Evolutionary conservation across 306 rosid species (phyloP).

Genomic region (Fragaria iinumae): DNA sequence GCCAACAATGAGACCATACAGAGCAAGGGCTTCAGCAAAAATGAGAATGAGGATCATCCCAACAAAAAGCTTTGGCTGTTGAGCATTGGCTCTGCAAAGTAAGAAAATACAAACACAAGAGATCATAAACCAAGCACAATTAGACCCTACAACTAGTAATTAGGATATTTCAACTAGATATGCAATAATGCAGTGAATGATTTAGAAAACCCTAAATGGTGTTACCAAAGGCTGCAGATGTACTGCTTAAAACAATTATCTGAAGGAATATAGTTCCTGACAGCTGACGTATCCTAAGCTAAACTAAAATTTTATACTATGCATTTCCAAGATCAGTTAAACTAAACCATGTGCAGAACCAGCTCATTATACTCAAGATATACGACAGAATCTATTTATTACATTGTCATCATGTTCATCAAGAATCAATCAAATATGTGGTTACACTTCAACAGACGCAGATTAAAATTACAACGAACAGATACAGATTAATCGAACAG

Average conservation of each 20-base stretch:
- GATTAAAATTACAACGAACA: neutral
- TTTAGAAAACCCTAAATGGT: neutral
- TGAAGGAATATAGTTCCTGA: neutral
- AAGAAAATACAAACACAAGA: neutral
- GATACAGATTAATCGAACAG: neutral
- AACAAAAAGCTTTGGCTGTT: conserved; percentile 62
- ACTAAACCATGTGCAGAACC: conserved; percentile 1
- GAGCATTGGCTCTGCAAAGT: conserved; percentile 55
- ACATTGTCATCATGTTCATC: neutral
- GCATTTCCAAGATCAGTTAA: neutral
- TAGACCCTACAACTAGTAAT: neutral
- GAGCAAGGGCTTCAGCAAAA: conserved; percentile 61
- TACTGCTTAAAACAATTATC: neutral
- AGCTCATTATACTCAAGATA: neutral
- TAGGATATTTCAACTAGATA: neutral
- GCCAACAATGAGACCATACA: conserved; percentile 60
- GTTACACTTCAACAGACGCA: neutral
- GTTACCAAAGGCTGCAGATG: neutral
- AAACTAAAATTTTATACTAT: neutral
- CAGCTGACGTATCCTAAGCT: neutral
- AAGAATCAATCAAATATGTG: neutral
- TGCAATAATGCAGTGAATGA: neutral
- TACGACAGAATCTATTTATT: neutral
- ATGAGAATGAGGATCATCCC: conserved; percentile 65
- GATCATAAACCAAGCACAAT: neutral